Evolutionary conservation across 805 yeast genomes (phyloP), one percentile per base, ranked within the genome.

Genomic region (Wickerhamiella allomyrinae): DNA sequence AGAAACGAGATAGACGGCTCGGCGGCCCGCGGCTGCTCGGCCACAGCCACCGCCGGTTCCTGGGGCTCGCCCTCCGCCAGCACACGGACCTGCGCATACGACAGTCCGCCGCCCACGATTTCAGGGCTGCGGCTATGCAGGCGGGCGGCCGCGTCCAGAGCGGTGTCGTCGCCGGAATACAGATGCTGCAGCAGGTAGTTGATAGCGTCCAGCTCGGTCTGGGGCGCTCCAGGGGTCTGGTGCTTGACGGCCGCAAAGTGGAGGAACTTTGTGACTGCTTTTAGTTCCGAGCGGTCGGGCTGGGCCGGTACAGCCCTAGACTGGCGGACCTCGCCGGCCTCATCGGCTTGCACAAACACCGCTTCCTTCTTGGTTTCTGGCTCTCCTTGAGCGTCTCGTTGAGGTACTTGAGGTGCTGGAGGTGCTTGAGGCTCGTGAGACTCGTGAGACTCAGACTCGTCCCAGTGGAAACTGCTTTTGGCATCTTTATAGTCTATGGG

Each of bases 191-290:
- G 47, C 41, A 62, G 45, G 20, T 42, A 43, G 45, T 59, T 62
- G 29, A 61, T 47, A 4, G 61, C 60, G 3, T 44, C 47, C 5
- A 48, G 42, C 41, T 55, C 59, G 9, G 49, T 49, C 3, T 49
- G 39, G 34, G 49, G 43, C 11, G 44, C 33, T 10, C 37, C 19
- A 29, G 20, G 25, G 14, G 33, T 40, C 41, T 56, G 58, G n/a
- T 62, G 51, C 48, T 55, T 57, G 51, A 53, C 46, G 20, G 63
- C 56, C 8, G 61, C 63, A 13, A 54, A 52, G 25, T 61, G 49
- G 40, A 61, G 45, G 45, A 61, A 62, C 46, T 17, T 14, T 8
- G 31, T 53, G 51, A 29, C 51, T 47, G 9, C 53, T 29, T 13
- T 52, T 45, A 7, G 41, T 46, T 27, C 31, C 29, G 58, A 38